Percentiles rank a stretch among this genome's conserved stretches.
phyloP scores from a whole-genome alignment of 345 rosid genomes.

The Euphorbia peplus region DNA sequence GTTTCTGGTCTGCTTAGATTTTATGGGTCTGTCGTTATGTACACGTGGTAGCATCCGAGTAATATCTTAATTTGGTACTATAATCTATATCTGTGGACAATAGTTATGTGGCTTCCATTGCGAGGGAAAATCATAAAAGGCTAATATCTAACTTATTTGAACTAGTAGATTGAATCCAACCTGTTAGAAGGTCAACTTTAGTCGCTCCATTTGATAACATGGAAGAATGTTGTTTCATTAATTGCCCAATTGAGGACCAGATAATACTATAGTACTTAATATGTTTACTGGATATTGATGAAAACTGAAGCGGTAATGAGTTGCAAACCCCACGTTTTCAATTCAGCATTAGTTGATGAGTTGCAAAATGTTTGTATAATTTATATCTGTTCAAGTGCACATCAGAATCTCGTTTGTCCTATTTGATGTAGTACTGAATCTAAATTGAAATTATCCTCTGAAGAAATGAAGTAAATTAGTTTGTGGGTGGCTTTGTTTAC shows the following conservation, averaged over 20 bases:
- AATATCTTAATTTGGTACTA: not conserved
- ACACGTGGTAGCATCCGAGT: not conserved
- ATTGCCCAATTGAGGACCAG: not conserved
- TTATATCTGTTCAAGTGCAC: not conserved
- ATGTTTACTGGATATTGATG: not conserved
- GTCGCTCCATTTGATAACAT: too few relatives aligned
- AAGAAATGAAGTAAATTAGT: too few relatives aligned
- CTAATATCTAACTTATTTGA: too few relatives aligned
- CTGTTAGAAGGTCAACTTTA: too few relatives aligned
- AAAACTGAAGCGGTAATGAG: not conserved
- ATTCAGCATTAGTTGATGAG: not conserved
- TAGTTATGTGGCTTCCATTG: too few relatives aligned
- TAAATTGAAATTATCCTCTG: too few relatives aligned
- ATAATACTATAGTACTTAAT: not conserved
- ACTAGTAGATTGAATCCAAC: too few relatives aligned
- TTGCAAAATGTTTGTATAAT: not conserved
- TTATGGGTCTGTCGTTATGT: not conserved
- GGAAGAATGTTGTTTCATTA: not conserved
- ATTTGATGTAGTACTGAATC: too few relatives aligned
- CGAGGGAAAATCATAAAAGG: too few relatives aligned
- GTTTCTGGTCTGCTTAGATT: not conserved
- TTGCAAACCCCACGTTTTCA: not conserved
- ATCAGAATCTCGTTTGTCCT: too few relatives aligned
- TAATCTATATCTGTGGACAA: not conserved
- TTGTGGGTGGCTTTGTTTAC: too few relatives aligned